Percentiles rank a stretch among this genome's conserved stretches.
phyloP scores from a whole-genome alignment of 2,329 filamentous ascomycete genomes.

The Didymella keratinophila region DNA sequence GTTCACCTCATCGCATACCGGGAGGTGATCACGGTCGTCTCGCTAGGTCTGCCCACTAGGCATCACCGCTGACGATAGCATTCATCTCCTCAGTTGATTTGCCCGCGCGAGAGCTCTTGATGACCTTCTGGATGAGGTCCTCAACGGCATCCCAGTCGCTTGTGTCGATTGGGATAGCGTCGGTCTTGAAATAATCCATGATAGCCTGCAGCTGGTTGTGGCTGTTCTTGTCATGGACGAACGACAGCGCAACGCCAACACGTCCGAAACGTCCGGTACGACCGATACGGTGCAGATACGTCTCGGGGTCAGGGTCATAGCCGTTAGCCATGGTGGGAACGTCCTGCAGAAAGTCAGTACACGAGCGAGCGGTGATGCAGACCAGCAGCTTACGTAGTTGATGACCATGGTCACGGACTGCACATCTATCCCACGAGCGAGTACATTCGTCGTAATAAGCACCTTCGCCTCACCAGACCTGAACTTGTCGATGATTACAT shows the following conservation, averaged over 20 bases:
- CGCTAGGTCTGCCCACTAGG: neutral
- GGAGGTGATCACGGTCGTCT: neutral
- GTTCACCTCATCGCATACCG: neutral
- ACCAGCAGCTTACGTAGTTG: conserved; percentile 72
- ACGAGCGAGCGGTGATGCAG: neutral
- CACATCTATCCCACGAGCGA: conserved; percentile 94
- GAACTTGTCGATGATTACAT: conserved; percentile 85
- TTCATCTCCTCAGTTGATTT: conserved; percentile 52
- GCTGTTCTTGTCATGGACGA: conserved; percentile 86
- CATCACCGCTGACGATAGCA: conserved; percentile 11
- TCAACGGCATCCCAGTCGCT: conserved; percentile 93
- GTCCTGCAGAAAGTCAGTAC: conserved; percentile 56
- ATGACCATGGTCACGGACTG: conserved; percentile 95
- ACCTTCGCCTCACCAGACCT: conserved; percentile 88
- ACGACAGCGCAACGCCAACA: conserved; percentile 93
- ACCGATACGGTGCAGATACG: conserved; percentile 96
- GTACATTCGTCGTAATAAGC: conserved; percentile 95
- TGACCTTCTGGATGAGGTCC: conserved; percentile 74
- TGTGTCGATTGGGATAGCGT: conserved; percentile 81
- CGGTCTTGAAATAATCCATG: conserved; percentile 78
- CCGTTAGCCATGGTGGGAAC: conserved; percentile 66
- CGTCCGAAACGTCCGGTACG: conserved; percentile 96
- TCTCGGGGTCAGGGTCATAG: conserved; percentile 80
- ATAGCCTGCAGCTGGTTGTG: conserved; percentile 84
- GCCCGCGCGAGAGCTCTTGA: conserved; percentile 52